Base-by-base conservation (phyloP, 106 monocot genomes). In the Allium cepa region DNA sequence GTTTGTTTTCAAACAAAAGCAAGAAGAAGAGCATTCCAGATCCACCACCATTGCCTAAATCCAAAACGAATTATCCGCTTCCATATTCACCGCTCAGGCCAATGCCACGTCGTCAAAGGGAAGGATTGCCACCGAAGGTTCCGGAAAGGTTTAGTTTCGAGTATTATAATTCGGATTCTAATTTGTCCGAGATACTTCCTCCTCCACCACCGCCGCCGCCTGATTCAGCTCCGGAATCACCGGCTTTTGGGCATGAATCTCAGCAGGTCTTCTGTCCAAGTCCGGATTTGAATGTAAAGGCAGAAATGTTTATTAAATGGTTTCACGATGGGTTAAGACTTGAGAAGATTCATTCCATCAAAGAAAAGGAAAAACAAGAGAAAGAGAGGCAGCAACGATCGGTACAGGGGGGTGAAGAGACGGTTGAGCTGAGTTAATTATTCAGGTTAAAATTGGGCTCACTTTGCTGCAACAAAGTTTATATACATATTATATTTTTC, bases 241-340 rank as follows among this genome's bases (percentile, higher is more conserved):
- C 26, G 26, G 8, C 53, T 11, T 4, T 9, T 15, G 45, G 3
- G 11, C 28, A 53, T 14, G 70, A 50, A 46, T 62, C 13, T 14
- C 27, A 17, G 22, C 2, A 16, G 53, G 10, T 47, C 13, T 72
- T 69, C 56, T 79, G 84, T 53, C 79, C 84, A 3, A 88, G 84
- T 69, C 88, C 88, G 0, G 88, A 88, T 57, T 84, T 88, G 57
- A 78, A 88, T 72, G 82, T 72, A 62, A 88, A 88, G 59, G 81
- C 84, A 0, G 88, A 88, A n/a, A 69, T 71, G 55, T 88, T 88
- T 79, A 88, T 88, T 10, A 81, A 76, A 4, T 57, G 77, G 22
- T 79, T 88, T 71, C 70, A 52, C 15, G 88, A 73, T 1, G 64
- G 73, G 1, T 81, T 84, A 68, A 56, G 79, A 71, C 82, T 84